These are phyloP conservation scores for Cucumis hystrix DNA, from an alignment of 306 rosid genomes.

Conservation along the genomic window DNA sequence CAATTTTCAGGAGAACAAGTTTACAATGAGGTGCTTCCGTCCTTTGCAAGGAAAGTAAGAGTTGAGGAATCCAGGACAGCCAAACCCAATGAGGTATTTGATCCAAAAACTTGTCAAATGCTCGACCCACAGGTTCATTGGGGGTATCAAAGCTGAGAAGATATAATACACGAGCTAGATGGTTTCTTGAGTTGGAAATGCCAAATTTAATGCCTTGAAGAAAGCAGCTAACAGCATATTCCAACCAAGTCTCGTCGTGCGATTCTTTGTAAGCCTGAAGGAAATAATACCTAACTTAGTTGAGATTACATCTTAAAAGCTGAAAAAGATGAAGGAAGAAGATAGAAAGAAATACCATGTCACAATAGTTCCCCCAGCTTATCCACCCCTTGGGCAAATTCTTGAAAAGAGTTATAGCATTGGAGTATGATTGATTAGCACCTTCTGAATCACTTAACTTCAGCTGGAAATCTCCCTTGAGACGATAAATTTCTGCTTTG, in stretches of 20 bases:
- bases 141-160: constrained; percentile 96
- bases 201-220: constrained; percentile 94
- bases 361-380: constrained; percentile 99
- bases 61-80: constrained; percentile 99
- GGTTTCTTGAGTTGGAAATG: constrained; percentile 88
- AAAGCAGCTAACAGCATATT: constrained; percentile 93
- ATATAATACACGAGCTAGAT: constrained; percentile 89
- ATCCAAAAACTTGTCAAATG: constrained; percentile 83
- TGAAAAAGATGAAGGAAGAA: constrained; percentile 10
- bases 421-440: constrained; percentile 78
- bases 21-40: constrained; percentile 92
- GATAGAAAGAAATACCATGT: constrained; percentile 43
- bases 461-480: constrained; percentile 77
- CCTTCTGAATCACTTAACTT: constrained; percentile 67
- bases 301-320: constrained; percentile 7
- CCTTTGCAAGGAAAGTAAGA: constrained; percentile 93
- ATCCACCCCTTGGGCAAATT: constrained; percentile 98
- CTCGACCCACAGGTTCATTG: constrained; percentile 80
- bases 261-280: constrained; percentile 78
- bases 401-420: constrained; percentile 73
- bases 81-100: constrained; percentile 99
- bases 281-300: constrained; percentile 12
- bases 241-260: constrained; percentile 88
- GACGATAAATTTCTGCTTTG: constrained; percentile 86
- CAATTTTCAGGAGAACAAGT: constrained; percentile 85